phyloP scores from a whole-genome alignment of 1,284 basidiomycete genomes.

The Sanghuangporus sanghuang region DNA sequence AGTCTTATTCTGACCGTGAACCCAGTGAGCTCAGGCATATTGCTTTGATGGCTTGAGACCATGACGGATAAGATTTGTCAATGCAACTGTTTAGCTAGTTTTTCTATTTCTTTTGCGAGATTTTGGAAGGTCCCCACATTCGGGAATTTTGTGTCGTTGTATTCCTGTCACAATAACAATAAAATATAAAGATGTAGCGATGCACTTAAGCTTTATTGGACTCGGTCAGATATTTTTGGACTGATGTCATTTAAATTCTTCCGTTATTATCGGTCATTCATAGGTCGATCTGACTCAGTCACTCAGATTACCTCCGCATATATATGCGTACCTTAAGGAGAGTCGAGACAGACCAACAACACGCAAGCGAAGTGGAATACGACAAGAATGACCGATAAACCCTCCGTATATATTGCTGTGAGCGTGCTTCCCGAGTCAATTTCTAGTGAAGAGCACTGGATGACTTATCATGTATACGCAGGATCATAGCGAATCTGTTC shows the following conservation, averaged over 20 bases:
- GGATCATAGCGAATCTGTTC: not conserved
- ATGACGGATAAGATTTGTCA: not conserved
- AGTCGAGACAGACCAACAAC: not conserved
- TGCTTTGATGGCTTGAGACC: constrained; percentile 59
- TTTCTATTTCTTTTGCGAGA: not conserved
- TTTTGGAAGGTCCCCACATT: not conserved
- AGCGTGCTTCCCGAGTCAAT: not conserved
- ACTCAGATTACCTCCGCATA: not conserved
- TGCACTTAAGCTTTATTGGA: no score
- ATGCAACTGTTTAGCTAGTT: not conserved
- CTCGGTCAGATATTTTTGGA: no score
- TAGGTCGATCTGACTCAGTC: not conserved
- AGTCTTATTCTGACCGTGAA: constrained; percentile 14
- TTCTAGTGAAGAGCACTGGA: not conserved
- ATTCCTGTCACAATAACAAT: not conserved
- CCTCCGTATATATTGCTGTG: not conserved
- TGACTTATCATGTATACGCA: not conserved
- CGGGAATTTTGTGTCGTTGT: not conserved
- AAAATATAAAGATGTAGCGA: not conserved
- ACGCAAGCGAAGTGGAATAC: not conserved
- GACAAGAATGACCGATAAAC: not conserved
- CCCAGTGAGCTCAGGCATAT: constrained; percentile 78
- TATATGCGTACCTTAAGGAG: not conserved
- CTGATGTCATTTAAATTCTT: no score
- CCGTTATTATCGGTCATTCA: no score